Percentiles rank a stretch among this genome's conserved stretches.
Evolutionary conservation across 148 eudicot species (phyloP).

Genomic region (Fallopia convolvulus): DNA sequence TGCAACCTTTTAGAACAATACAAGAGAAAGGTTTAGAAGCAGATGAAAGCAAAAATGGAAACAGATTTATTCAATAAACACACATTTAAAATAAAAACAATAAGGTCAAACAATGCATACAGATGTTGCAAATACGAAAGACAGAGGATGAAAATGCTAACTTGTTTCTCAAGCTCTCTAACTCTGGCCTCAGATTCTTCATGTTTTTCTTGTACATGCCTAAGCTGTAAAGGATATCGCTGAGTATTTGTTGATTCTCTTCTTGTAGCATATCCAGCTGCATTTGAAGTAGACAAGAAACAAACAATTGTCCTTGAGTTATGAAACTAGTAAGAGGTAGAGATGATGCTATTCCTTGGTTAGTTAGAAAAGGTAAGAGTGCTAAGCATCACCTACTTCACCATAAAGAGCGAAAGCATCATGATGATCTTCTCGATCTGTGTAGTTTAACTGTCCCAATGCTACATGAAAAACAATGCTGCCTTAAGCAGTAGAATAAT

Average conservation of each 20-base stretch:
- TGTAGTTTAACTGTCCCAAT: constrained; percentile 41
- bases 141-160: constrained; percentile 17
- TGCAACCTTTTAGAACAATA: constrained; percentile 59
- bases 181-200: too few species aligned
- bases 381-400: constrained; percentile 45
- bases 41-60: too few species aligned
- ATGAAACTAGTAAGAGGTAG: neutral
- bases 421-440: constrained; percentile 56
- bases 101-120: neutral
- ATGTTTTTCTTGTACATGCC: too few species aligned
- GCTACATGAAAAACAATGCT: constrained; percentile 15
- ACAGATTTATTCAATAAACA: neutral
- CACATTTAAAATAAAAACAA: neutral
- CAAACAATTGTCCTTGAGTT: neutral
- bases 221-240: too few species aligned
- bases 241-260: constrained; percentile 69
- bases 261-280: constrained; percentile 98
- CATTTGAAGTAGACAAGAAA: constrained; percentile 19
- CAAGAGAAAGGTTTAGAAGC: neutral
- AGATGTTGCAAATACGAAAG: neutral
- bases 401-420: constrained; percentile 88
- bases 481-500: neutral
- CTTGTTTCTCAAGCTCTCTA: constrained; percentile 83
- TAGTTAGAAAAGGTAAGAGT: neutral
- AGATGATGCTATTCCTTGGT: neutral